These are phyloP conservation scores for Carex littledalei DNA, from an alignment of 176 grass and related monocot genomes.

Conservation along the genomic window DNA sequence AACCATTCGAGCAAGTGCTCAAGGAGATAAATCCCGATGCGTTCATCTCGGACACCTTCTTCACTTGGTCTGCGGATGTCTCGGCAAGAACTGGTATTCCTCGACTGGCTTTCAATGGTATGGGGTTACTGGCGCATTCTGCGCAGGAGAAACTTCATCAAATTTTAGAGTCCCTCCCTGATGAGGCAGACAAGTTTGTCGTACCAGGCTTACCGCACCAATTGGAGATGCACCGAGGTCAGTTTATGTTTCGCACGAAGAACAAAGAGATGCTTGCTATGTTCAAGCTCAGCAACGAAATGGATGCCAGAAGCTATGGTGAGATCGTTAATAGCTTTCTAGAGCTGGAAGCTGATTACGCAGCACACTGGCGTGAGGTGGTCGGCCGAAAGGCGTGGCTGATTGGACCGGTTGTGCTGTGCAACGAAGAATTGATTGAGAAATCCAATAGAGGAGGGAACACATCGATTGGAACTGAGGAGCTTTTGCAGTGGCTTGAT, in stretches of 20 bases:
- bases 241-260: constrained; percentile 4
- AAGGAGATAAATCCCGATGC: constrained; percentile 23
- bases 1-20: constrained; percentile 36
- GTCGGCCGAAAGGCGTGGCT: constrained; percentile 28
- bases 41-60: constrained; percentile 44
- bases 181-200: background rate
- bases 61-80: constrained; percentile 27
- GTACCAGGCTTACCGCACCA: constrained; percentile 39
- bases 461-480: constrained; percentile 10
- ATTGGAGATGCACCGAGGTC: constrained; percentile 30
- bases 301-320: constrained; percentile 28
- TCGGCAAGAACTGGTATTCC: constrained; percentile 32
- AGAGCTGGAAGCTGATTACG: constrained; percentile 48
- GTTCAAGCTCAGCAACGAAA: background rate
- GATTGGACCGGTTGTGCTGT: constrained; percentile 44
- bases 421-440: constrained; percentile 10
- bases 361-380: constrained; percentile 11
- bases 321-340: constrained; percentile 54
- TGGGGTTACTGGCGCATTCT: constrained; percentile 28
- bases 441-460: constrained; percentile 18
- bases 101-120: constrained; percentile 42
- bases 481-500: constrained; percentile 44
- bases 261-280: background rate
- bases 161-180: background rate
- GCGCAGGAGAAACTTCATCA: constrained; percentile 1